These are phyloP conservation scores for Arctium lappa DNA, from an alignment of 129 eudicot genomes.

Conservation along the genomic window DNA sequence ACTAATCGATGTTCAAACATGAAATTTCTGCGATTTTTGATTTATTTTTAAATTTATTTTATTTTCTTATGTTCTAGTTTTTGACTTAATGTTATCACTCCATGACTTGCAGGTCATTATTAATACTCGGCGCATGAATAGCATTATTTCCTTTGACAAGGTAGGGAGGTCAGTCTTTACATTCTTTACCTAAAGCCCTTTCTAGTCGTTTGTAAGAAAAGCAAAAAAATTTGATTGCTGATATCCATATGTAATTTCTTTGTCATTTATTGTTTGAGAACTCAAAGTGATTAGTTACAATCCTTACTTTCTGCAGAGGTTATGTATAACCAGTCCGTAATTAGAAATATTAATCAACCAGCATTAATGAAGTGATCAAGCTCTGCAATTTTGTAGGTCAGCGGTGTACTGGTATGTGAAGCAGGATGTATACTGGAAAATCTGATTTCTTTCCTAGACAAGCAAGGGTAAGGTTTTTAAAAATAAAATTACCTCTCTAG, in stretches of 20 bases:
- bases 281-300: background rate
- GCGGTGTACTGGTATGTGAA: constrained; percentile 97
- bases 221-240: background rate
- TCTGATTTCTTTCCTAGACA: constrained; percentile 79
- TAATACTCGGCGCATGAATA: constrained; percentile 69
- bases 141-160: constrained; percentile 84
- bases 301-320: background rate
- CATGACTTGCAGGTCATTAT: constrained; percentile 67
- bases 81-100: background rate
- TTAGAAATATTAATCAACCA: background rate
- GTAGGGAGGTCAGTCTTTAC: constrained; percentile 49
- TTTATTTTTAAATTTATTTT: background rate
- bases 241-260: background rate
- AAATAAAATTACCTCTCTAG: background rate
- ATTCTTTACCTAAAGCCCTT: background rate
- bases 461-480: constrained; percentile 58
- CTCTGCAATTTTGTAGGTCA: constrained; percentile 44
- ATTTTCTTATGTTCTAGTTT: background rate
- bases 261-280: background rate
- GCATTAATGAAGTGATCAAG: background rate
- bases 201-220: background rate
- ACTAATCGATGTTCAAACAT: background rate
- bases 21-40: background rate
- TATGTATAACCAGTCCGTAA: background rate
- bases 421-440: constrained; percentile 98